A percentile compares a stretch with the other conserved stretches of the same genome.
These are phyloP conservation scores for Brassica rapa DNA, from an alignment of 345 rosid genomes.

Conservation along the genomic window DNA sequence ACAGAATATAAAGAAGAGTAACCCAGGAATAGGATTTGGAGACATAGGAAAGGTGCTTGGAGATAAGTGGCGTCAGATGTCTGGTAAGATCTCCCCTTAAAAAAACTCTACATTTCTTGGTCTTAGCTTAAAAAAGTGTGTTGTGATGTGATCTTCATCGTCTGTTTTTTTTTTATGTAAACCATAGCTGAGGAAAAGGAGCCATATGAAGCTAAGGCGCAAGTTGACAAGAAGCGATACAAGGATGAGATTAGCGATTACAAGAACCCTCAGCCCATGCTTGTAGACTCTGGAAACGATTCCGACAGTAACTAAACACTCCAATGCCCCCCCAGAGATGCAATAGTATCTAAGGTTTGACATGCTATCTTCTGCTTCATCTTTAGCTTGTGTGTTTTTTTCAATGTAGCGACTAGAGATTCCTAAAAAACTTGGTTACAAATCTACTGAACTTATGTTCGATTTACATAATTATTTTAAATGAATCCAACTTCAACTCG, in stretches of 20 bases:
- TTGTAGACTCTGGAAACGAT: conserved; percentile 59
- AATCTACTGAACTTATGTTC: background rate
- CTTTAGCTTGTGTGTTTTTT: background rate
- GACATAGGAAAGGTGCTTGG: conserved; percentile 68
- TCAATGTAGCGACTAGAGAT: background rate
- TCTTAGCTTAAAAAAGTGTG: background rate
- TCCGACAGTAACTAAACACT: conserved; percentile 40
- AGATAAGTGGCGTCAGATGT: conserved; percentile 79
- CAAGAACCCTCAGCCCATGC: conserved; percentile 73
- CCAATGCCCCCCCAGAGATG: background rate
- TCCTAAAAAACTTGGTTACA: background rate
- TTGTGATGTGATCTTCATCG: background rate
- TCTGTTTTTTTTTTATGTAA: background rate
- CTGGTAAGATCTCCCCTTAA: conserved; percentile 47
- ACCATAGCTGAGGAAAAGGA: conserved; percentile 72
- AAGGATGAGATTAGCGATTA: conserved; percentile 66
- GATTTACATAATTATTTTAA: background rate
- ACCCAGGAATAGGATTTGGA: conserved; percentile 75
- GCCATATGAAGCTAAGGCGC: conserved; percentile 77
- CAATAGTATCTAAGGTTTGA: background rate
- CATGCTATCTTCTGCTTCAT: conserved; percentile 3
- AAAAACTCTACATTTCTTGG: background rate
- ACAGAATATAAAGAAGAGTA: conserved; percentile 71
- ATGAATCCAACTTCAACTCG: background rate
- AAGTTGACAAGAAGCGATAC: conserved; percentile 75